Conservation (phyloP, 129 eudicot genomes). For the Escallonia herrerae region DNA sequence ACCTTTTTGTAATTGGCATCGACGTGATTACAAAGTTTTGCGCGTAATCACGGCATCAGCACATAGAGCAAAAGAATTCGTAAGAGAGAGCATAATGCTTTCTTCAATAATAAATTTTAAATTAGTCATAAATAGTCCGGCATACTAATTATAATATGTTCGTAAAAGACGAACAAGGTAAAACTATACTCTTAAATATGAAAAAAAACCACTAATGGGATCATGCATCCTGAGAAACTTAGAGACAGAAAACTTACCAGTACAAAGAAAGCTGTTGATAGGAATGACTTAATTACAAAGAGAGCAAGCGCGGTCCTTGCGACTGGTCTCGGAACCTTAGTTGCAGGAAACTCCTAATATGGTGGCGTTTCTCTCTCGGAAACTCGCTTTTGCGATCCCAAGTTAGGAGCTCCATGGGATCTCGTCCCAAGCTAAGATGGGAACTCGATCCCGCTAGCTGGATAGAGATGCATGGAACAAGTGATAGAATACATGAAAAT, state of each 20-base stretch:
- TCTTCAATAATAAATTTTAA: background rate
- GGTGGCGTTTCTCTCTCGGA: no score
- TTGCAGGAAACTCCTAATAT: no score
- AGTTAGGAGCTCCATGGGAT: no score
- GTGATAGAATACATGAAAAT: no score
- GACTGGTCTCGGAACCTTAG: constrained; percentile 94
- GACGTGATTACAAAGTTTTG: background rate
- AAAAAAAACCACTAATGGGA: background rate
- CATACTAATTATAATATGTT: background rate
- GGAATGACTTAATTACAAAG: constrained; percentile 63
- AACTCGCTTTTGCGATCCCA: no score
- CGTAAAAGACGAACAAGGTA: no score
- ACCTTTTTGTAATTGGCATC: background rate
- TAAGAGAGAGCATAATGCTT: background rate
- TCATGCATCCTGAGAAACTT: background rate
- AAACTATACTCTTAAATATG: no score
- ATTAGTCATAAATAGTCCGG: background rate
- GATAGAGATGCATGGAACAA: no score
- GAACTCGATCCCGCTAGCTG: no score
- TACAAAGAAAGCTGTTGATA: constrained; percentile 68
- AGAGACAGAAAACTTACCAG: constrained; percentile 36
- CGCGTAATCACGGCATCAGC: no score
- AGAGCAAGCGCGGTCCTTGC: constrained; percentile 59
- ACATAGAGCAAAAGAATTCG: background rate
- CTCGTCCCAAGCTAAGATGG: no score